Evolutionary conservation across 108 stramenopile species (phyloP), one percentile per base, ranked within the genome.

Genomic region (Schizochytrium sp.): DNA sequence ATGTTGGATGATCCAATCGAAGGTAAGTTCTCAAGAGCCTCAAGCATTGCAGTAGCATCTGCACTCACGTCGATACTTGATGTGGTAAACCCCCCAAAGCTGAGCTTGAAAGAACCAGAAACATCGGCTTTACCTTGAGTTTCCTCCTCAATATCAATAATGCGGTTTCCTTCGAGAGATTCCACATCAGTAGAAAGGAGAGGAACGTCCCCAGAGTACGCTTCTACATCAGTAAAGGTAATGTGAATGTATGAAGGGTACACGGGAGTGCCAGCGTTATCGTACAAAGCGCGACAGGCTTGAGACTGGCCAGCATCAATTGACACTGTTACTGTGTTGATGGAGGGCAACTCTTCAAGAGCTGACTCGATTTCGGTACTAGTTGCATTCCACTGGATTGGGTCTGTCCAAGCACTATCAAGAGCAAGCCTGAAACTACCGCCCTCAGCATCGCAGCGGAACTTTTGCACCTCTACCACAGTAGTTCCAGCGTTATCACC

Each of bases 401-500:
- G 90, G 49, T 88, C 92, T 4, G 93, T 93, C 87, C 91, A 93
- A 64, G 92, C 92, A 3, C 94, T 95, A 40, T 93, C 92, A 41
- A 96, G 90, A 3, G 89, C 72, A 1, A 96, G 92, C 4, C 93
- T 89, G 89, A 96, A 96, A 60, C 91, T 91, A 1, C 96, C 95
- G 40, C 92, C 95, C 72, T 93, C 94, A n/a, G 95, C 95, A 91
- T 96, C 96, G 73, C 96, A 96, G 38, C 58, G 56, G 58, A 94
- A 15, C 17, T 72, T 46, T 89, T 94, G 94, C 28, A 89, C 88
- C 61, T 94, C 94, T 55, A 56, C 19, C 47, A 72, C 89, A 3
- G 88, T 72, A 13, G 49, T 28, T 42, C 93, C 93, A 4, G 88
- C 55, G 28, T 28, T 53, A 4, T 38, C 89, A 41, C 94, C 92